These are phyloP conservation scores for Candida easanensis DNA, from an alignment of 805 yeast genomes.

Conservation along the genomic window DNA sequence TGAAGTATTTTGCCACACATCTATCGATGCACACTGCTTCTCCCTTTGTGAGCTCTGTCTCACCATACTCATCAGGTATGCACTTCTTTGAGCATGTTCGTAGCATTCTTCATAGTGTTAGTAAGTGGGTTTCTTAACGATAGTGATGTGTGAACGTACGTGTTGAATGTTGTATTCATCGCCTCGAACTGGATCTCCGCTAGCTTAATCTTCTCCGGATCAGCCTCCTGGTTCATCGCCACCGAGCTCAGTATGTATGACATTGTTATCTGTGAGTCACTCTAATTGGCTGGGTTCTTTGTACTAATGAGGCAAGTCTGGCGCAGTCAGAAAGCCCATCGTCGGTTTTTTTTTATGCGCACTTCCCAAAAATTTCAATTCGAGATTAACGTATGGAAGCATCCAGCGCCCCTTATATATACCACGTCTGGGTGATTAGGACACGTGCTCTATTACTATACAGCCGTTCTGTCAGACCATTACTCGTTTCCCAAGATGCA, in stretches of 20 bases:
- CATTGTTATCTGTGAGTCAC: conserved; percentile 36
- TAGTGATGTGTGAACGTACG: conserved; percentile 25
- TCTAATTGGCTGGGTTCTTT: background rate
- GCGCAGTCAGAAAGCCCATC: background rate
- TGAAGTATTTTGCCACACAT: conserved; percentile 81
- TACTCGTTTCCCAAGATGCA: conserved; percentile 8
- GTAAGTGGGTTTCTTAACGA: background rate
- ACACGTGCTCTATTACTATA: no score
- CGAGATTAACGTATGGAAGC: background rate
- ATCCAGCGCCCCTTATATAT: background rate
- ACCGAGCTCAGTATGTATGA: conserved; percentile 53
- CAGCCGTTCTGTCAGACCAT: background rate
- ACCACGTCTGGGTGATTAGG: no score
- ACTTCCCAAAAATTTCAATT: background rate
- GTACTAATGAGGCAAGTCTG: background rate
- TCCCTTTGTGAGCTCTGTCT: conserved; percentile 80
- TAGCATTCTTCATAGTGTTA: conserved; percentile 42
- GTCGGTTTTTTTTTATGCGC: conserved; percentile 1
- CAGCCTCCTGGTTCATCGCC: conserved; percentile 47
- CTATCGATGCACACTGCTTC: conserved; percentile 81
- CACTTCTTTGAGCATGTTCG: conserved; percentile 72
- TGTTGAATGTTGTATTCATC: conserved; percentile 51
- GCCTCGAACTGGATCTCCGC: conserved; percentile 72
- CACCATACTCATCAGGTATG: conserved; percentile 81
- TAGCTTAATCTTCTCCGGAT: conserved; percentile 55